phyloP scores from a whole-genome alignment of 352 stramenopile genomes.

The Phytophthora tentaculata region DNA sequence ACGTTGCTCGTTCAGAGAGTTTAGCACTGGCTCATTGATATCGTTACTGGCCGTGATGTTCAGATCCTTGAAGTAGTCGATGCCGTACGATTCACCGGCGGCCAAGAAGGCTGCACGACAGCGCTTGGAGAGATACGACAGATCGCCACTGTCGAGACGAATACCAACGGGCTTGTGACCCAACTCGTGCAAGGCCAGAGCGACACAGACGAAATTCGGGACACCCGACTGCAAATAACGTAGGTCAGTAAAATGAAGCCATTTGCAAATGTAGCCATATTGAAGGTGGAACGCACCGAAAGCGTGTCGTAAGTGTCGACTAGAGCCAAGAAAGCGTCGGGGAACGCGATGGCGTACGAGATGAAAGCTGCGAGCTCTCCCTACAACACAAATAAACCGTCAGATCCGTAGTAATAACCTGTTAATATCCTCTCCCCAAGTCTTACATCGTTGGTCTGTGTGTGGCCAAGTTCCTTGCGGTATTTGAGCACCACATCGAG shows the following conservation, averaged over 20 bases:
- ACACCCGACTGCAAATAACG: conserved; percentile 82
- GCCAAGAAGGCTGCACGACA: conserved; percentile 73
- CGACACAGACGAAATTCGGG: conserved; percentile 97
- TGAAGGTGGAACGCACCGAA: conserved; percentile 46
- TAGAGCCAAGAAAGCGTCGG: conserved; percentile 95
- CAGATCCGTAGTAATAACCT: not conserved
- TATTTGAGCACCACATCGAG: conserved; percentile 86
- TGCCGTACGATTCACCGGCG: conserved; percentile 56
- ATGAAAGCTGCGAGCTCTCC: conserved; percentile 99
- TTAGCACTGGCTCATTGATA: conserved; percentile 98
- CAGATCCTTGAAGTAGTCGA: conserved; percentile 83
- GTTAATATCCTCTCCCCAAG: not conserved
- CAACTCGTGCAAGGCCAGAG: conserved; percentile 93
- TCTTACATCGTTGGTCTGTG: conserved; percentile 81
- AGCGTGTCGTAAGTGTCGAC: conserved; percentile 99
- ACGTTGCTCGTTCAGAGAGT: conserved; percentile 93
- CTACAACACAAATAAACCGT: conserved; percentile 34
- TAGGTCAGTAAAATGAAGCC: conserved; percentile 1
- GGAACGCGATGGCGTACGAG: conserved; percentile 97
- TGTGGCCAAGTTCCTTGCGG: conserved; percentile 68
- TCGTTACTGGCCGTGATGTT: conserved; percentile 99
- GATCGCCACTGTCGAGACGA: conserved; percentile 98
- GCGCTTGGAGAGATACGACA: conserved; percentile 95
- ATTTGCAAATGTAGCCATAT: not conserved
- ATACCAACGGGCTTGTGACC: conserved; percentile 93